These are phyloP conservation scores for Dryadomyces quercus-mongolicae DNA, from an alignment of 2,329 filamentous ascomycete species.

Conservation along the genomic window DNA sequence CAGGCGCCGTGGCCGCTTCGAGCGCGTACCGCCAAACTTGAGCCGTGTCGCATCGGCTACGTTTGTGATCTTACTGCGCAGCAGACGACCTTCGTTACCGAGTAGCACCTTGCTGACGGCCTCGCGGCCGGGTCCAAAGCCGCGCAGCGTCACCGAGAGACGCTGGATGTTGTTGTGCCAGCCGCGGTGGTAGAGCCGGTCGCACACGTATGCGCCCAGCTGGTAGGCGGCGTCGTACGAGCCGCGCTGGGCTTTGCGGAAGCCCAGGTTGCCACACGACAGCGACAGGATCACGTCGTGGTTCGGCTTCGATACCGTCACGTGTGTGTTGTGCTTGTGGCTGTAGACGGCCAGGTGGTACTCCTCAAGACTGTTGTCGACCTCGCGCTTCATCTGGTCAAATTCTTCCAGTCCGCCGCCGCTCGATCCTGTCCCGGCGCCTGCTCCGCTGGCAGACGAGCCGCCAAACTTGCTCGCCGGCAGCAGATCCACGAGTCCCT, in stretches of 20 bases:
- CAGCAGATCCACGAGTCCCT: conserved; percentile 11
- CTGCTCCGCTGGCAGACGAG: background rate
- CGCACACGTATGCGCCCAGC: conserved; percentile 70
- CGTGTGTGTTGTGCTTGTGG: conserved; percentile 89
- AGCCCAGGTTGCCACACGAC: conserved; percentile 82
- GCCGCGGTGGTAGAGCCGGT: conserved; percentile 71
- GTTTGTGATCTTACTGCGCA: conserved; percentile 63
- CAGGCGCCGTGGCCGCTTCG: conserved; percentile 72
- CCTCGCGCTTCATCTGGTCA: conserved; percentile 12
- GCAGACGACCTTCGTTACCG: conserved; percentile 66
- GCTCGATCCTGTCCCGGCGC: background rate
- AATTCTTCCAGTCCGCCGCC: conserved; percentile 6
- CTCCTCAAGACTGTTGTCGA: conserved; percentile 30
- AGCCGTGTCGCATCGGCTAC: conserved; percentile 79
- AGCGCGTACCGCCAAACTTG: conserved; percentile 93
- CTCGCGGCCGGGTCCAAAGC: conserved; percentile 78
- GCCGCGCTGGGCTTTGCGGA: conserved; percentile 67
- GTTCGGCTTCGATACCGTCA: conserved; percentile 78
- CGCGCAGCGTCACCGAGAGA: conserved; percentile 71
- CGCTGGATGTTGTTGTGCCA: conserved; percentile 62
- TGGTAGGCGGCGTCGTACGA: conserved; percentile 91
- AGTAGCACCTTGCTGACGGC: conserved; percentile 82
- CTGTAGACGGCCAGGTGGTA: conserved; percentile 81
- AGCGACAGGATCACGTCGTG: conserved; percentile 68
- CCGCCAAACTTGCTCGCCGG: background rate